phyloP scores from a whole-genome alignment of 2,329 filamentous ascomycete species.

The Coniochaeta sp. region DNA sequence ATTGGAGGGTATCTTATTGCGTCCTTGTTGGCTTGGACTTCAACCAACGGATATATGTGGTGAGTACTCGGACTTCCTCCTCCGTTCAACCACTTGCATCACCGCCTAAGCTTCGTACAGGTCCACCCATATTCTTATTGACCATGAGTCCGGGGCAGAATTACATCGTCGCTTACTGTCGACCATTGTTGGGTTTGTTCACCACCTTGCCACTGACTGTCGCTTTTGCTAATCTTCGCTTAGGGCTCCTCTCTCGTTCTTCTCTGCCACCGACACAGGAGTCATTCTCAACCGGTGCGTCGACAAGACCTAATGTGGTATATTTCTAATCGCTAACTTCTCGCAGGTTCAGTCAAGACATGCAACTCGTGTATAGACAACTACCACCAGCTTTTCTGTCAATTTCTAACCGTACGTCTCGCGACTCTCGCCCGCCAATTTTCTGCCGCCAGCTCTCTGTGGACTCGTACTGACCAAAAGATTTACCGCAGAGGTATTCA shows the following conservation, averaged over 20 bases:
- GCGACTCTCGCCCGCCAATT: too few relatives aligned
- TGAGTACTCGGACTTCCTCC: slow-evolving; percentile 21
- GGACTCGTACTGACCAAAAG: slow-evolving; percentile 20
- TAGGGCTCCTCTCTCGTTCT: neutral
- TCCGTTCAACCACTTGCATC: slow-evolving; percentile 26
- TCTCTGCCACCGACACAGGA: neutral
- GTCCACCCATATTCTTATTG: neutral
- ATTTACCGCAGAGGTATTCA: slow-evolving; percentile 28
- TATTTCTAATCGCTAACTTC: slow-evolving; percentile 23
- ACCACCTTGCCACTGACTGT: neutral
- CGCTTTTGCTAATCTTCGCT: neutral
- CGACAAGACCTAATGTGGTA: slow-evolving; percentile 22
- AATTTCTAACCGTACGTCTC: neutral
- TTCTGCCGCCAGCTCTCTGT: neutral
- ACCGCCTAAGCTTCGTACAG: slow-evolving; percentile 21
- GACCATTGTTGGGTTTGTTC: neutral
- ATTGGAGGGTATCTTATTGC: slow-evolving; percentile 22
- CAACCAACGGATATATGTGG: slow-evolving; percentile 20
- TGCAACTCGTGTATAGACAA: slow-evolving; percentile 34
- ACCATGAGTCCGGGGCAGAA: neutral
- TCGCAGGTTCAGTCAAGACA: slow-evolving; percentile 39
- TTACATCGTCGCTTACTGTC: neutral
- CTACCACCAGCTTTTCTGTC: slow-evolving; percentile 18
- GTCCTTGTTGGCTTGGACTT: slow-evolving; percentile 22
- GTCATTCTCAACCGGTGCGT: slow-evolving; percentile 22